Percentiles rank a stretch among this genome's conserved stretches.
phyloP scores from a whole-genome alignment of 495 filamentous ascomycete species.

The Talaromyces borbonicus region DNA sequence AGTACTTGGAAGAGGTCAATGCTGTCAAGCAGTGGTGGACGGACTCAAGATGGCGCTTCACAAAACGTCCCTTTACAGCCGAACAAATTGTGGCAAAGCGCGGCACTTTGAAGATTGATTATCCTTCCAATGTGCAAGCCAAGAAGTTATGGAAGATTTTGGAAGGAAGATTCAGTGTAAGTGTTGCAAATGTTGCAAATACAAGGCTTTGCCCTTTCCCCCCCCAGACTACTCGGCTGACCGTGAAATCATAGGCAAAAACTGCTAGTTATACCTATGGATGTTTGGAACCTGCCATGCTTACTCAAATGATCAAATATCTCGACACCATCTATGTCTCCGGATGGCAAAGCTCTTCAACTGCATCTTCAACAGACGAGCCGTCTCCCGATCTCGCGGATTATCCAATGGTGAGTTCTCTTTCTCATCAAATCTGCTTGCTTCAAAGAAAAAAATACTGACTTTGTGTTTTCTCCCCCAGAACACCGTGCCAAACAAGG shows the following conservation, averaged over 20 bases:
- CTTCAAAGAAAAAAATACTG: too few species aligned
- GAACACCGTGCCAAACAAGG: constrained; percentile 98
- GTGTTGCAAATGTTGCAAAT: constrained; percentile 8
- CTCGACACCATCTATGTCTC: constrained; percentile 98
- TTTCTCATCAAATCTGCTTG: too few species aligned
- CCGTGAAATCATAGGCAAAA: constrained; percentile 43
- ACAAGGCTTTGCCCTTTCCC: not conserved
- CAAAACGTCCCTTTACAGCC: constrained; percentile 85
- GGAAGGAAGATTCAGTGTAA: constrained; percentile 73
- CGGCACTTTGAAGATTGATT: constrained; percentile 83
- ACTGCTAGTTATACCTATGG: constrained; percentile 92
- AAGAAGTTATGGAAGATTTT: constrained; percentile 95
- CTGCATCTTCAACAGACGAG: constrained; percentile 87
- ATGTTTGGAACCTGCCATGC: constrained; percentile 93
- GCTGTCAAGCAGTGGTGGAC: constrained; percentile 92
- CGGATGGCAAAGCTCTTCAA: constrained; percentile 97
- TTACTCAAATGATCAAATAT: constrained; percentile 99
- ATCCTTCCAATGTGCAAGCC: constrained; percentile 73
- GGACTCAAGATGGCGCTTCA: constrained; percentile 84
- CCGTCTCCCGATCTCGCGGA: constrained; percentile 96
- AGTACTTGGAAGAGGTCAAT: constrained; percentile 70
- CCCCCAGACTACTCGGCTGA: constrained; percentile 6
- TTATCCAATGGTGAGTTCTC: constrained; percentile 75
- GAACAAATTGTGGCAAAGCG: constrained; percentile 96
- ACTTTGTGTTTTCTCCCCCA: not conserved